Conservation (phyloP, 371 early-diverging fungal species). For the Apophysomyces variabilis region DNA sequence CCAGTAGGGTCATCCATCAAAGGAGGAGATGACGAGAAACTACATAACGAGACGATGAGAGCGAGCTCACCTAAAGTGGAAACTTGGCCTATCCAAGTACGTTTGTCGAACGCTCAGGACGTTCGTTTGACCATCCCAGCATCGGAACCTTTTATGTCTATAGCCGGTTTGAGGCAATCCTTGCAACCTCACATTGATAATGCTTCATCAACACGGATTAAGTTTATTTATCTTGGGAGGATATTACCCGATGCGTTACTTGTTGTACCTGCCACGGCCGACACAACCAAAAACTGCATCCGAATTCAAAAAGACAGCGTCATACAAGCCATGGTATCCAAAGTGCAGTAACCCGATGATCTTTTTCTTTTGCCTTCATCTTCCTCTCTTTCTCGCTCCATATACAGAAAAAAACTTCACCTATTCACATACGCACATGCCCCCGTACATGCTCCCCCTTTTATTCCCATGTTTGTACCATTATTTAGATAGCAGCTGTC, state of each 20-base stretch:
- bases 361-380: background rate
- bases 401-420: background rate
- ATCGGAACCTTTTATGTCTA: background rate
- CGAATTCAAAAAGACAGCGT: conserved; percentile 5
- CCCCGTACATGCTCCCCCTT: too few species aligned
- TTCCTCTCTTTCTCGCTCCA: background rate
- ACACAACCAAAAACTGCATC: background rate
- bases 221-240: conserved; percentile 8
- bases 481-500: too few species aligned
- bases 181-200: background rate
- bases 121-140: background rate
- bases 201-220: background rate
- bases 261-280: background rate
- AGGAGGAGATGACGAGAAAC: background rate
- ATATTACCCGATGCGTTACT: background rate
- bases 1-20: conserved; percentile 1
- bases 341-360: background rate
- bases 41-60: background rate
- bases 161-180: background rate
- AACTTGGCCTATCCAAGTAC: conserved; percentile 9
- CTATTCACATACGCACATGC: too few species aligned
- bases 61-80: background rate
- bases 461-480: too few species aligned
- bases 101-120: conserved; percentile 4
- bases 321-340: conserved; percentile 8